These are phyloP conservation scores for Daldinia vernicosa DNA, from an alignment of 495 filamentous ascomycete species.

Conservation along the genomic window DNA sequence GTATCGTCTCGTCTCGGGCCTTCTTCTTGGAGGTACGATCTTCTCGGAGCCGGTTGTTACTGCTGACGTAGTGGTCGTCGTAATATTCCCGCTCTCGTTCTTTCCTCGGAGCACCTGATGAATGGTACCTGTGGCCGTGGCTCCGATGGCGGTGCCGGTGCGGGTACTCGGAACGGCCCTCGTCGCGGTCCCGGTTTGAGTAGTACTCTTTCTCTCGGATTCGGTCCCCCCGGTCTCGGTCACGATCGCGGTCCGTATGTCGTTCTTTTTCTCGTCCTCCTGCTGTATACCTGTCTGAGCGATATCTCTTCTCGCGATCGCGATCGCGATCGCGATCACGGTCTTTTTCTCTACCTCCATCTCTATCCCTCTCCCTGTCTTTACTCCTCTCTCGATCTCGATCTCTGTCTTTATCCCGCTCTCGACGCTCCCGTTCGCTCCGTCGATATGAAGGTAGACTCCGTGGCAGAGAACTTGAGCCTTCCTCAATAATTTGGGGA, in stretches of 20 bases:
- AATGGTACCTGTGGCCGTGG: slow-evolving; percentile 32
- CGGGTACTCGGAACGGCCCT: slow-evolving; percentile 9
- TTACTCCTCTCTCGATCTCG: slow-evolving; percentile 36
- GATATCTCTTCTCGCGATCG: slow-evolving; percentile 43
- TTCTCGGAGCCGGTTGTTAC: slow-evolving; percentile 16
- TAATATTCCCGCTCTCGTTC: slow-evolving; percentile 35
- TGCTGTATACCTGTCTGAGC: slow-evolving; percentile 35
- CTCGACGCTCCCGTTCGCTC: slow-evolving; percentile 38
- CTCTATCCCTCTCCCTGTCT: slow-evolving; percentile 32
- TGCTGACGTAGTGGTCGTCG: slow-evolving; percentile 29
- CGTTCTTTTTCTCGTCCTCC: slow-evolving; percentile 34
- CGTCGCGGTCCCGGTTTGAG: slow-evolving; percentile 24
- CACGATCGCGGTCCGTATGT: slow-evolving; percentile 38
- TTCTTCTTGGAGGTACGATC: slow-evolving; percentile 48
- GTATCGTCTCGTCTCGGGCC: slow-evolving; percentile 51
- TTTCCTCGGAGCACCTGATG: slow-evolving; percentile 21
- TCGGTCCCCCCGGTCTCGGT: slow-evolving; percentile 25
- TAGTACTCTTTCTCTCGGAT: slow-evolving; percentile 32
- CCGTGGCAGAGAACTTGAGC: slow-evolving; percentile 45
- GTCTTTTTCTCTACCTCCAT: slow-evolving; percentile 45
- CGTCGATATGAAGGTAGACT: slow-evolving; percentile 38
- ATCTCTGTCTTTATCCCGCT: slow-evolving; percentile 40
- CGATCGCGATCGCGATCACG: slow-evolving; percentile 44
- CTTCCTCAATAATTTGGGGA: slow-evolving; percentile 49
- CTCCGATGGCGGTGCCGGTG: slow-evolving; percentile 31